phyloP scores from a whole-genome alignment of 176 grass and related monocot genomes.

The Ensete glaucum region DNA sequence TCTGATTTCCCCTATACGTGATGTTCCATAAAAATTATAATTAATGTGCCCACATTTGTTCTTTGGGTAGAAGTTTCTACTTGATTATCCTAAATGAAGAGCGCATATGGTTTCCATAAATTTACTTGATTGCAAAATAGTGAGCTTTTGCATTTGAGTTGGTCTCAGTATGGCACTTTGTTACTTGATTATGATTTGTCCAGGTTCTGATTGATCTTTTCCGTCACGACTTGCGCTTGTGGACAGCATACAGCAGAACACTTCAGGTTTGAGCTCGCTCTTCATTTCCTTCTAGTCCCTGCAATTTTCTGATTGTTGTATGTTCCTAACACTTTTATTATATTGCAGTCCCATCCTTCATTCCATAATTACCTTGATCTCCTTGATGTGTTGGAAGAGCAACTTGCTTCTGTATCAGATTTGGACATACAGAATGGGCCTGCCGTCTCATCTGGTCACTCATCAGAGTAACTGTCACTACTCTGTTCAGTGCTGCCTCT shows the following conservation, averaged over 20 bases:
- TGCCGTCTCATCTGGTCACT: not conserved
- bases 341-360: slow-evolving; percentile 67
- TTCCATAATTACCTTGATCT: slow-evolving; percentile 89
- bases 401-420: slow-evolving; percentile 66
- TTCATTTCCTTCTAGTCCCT: not conserved
- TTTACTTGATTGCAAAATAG: too few relatives aligned
- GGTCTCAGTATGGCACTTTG: not conserved
- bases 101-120: too few relatives aligned
- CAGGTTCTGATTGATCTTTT: slow-evolving; percentile 98
- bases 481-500: not conserved
- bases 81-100: too few relatives aligned
- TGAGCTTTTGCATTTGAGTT: not conserved
- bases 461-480: slow-evolving; percentile 4
- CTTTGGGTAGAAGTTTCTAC: too few relatives aligned
- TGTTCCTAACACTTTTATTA: slow-evolving; percentile 22
- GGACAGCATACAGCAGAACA: slow-evolving; percentile 90
- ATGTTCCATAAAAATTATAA: too few relatives aligned
- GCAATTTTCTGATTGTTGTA: not conserved
- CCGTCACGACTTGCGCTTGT: slow-evolving; percentile 78
- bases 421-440: slow-evolving; percentile 49
- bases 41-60: too few relatives aligned
- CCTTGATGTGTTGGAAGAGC: slow-evolving; percentile 69
- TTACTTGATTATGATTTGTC: not conserved
- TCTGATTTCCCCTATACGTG: too few relatives aligned
- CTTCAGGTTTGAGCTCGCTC: slow-evolving; percentile 48